Percentiles rank a stretch among this genome's conserved stretches.
Evolutionary conservation across 1,284 basidiomycete genomes (phyloP).

Genomic region (Cryptococcus neoformans): DNA sequence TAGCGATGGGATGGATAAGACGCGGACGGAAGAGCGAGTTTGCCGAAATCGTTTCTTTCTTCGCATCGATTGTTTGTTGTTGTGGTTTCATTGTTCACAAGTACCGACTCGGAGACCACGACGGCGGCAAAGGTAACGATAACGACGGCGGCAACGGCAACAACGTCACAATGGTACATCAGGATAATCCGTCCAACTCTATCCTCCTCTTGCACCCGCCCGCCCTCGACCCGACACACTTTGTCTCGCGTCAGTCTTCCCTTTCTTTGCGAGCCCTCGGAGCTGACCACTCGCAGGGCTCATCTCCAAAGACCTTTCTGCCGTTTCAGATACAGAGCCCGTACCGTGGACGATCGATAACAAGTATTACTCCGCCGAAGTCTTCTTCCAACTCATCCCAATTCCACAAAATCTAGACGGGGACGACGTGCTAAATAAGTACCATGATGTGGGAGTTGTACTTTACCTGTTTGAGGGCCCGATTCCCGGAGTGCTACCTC

Average conservation of each 20-base stretch:
- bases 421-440: background rate
- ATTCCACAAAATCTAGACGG: background rate
- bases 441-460: conserved; percentile 12
- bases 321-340: background rate
- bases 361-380: conserved; percentile 77
- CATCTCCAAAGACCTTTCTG: no score
- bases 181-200: background rate
- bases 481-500: conserved; percentile 25
- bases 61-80: background rate
- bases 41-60: no score
- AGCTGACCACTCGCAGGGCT: no score
- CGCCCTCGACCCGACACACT: conserved; percentile 17
- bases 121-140: no score
- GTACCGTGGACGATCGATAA: conserved; percentile 76
- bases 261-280: background rate
- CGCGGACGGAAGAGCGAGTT: no score
- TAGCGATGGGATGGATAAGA: no score
- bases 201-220: conserved; percentile 27
- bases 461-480: conserved; percentile 32
- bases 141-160: no score
- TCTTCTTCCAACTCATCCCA: conserved; percentile 56
- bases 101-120: background rate
- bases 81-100: background rate
- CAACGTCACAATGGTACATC: no score
- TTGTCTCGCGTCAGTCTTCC: conserved; percentile 23